These are phyloP conservation scores for Smallanthus sonchifolius DNA, from an alignment of 129 eudicot genomes.

Conservation along the genomic window DNA sequence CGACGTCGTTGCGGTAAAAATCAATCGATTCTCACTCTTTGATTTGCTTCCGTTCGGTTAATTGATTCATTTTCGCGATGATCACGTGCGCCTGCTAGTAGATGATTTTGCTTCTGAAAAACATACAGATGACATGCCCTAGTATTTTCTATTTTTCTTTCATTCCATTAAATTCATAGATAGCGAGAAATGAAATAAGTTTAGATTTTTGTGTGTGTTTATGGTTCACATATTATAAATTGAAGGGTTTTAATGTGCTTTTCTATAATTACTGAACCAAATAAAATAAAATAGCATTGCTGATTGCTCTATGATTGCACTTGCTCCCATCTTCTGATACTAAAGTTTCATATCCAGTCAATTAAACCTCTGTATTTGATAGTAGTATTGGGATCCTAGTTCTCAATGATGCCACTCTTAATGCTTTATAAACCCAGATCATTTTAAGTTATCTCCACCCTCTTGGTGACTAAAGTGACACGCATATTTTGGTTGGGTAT, in stretches of 20 bases:
- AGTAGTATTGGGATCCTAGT: neutral
- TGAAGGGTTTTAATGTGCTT: too few species aligned
- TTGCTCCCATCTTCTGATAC: neutral
- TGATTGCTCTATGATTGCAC: too few species aligned
- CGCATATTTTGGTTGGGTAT: neutral
- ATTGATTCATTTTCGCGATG: neutral
- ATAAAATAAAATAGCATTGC: too few species aligned
- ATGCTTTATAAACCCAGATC: too few species aligned
- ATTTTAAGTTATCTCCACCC: too few species aligned
- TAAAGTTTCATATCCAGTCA: neutral
- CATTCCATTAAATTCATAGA: neutral
- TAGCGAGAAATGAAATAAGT: neutral
- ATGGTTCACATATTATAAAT: too few species aligned
- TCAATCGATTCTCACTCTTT: neutral
- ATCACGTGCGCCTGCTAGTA: neutral
- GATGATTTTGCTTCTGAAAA: neutral
- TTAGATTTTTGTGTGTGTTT: neutral
- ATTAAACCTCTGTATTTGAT: neutral
- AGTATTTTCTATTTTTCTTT: neutral
- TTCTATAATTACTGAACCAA: too few species aligned
- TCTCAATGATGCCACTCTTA: neutral
- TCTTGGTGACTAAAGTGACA: neutral
- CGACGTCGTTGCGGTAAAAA: constrained; percentile 44
- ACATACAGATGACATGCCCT: neutral
- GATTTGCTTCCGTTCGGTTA: neutral